Base-by-base conservation (phyloP, 2,329 filamentous ascomycete species). In the Magnaporthiopsis incrustans region DNA sequence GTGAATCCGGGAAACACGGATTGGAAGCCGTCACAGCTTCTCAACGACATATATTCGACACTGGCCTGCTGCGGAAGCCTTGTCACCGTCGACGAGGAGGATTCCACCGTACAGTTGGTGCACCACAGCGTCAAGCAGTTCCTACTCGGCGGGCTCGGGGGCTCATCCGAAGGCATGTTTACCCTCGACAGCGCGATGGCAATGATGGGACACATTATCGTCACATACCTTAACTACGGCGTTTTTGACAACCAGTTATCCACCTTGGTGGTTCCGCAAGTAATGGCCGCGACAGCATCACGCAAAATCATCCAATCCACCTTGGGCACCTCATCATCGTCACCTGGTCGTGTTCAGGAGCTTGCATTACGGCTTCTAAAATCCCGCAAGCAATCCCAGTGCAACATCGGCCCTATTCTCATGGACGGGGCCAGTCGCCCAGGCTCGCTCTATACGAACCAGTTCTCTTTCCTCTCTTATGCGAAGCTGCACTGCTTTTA, bases 101-200 rank as follows among this genome's bases (percentile, higher is more conserved):
- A 71, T 14, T 50, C 62, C 2, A 66, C 73, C 0, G 67, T 76
- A 7, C 68, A 70, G 4, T 67, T 77, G 0, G 66, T 77, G 5
- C 75, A 78, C 33, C 72, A 74, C 8, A 78, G 74, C 8, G 70
- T 75, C 14, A 74, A 69, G 61, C 71, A 75, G 58, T 77, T 73
- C 57, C 66, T 77, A 1, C 38, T 44, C 12, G 33, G 33, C 33
- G 33, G 11, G 2, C 11, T 12, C 18, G 38, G 38, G 7, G 4
- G 4, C 38, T 18, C 14, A 44, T 44, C 15, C 6, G 15, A 15
- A 6, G 38, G 3, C 38, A 18, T 44, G 38, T 44, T 44, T 44
- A 44, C 14, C 4, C 14, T 18, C 15, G 15, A 44, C 4, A 44
- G 11, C 6, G 38, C 38, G 18, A 15, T 44, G 38, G 6, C 1